phyloP scores from a whole-genome alignment of 441 rosid species.

The Geranium incanum region DNA sequence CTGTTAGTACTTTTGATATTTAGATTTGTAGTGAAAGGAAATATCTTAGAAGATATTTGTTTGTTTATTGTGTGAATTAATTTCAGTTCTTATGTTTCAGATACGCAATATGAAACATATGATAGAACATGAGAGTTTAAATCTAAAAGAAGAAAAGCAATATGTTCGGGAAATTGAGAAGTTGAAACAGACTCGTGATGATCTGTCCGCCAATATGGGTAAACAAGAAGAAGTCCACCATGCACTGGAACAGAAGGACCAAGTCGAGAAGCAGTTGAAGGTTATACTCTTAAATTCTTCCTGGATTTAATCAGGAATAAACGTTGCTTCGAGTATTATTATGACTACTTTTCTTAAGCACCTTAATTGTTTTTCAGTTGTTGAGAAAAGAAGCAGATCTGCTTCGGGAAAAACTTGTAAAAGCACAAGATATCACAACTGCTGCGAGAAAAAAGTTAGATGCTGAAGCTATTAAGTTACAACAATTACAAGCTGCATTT shows the following conservation, averaged over 20 bases:
- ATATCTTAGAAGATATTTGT: too few species aligned
- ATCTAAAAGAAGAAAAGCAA: conserved; percentile 71
- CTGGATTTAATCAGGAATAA: too few species aligned
- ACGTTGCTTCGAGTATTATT: too few species aligned
- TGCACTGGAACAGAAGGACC: conserved; percentile 52
- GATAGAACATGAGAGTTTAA: conserved; percentile 67
- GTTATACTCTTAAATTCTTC: conserved; percentile 24
- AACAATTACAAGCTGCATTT: conserved; percentile 38
- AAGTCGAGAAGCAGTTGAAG: conserved; percentile 62
- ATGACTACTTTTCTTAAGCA: too few species aligned
- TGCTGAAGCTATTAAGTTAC: conserved; percentile 40
- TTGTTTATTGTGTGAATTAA: too few species aligned
- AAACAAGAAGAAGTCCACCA: conserved; percentile 38
- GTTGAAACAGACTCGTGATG: conserved; percentile 31
- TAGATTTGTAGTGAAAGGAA: too few species aligned
- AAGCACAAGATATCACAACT: conserved; percentile 50
- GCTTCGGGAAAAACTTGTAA: conserved; percentile 45
- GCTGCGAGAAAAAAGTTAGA: conserved; percentile 44
- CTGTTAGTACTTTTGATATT: too few species aligned
- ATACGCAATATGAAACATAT: conserved; percentile 56
- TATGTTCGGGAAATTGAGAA: conserved; percentile 58
- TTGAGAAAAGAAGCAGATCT: conserved; percentile 60
- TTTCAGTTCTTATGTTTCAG: conserved; percentile 15
- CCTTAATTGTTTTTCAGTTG: conserved; percentile 27
- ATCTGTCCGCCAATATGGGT: too few species aligned